Base-by-base conservation (phyloP, 192 early-diverging fungal genomes). In the Coemansia asiatica region DNA sequence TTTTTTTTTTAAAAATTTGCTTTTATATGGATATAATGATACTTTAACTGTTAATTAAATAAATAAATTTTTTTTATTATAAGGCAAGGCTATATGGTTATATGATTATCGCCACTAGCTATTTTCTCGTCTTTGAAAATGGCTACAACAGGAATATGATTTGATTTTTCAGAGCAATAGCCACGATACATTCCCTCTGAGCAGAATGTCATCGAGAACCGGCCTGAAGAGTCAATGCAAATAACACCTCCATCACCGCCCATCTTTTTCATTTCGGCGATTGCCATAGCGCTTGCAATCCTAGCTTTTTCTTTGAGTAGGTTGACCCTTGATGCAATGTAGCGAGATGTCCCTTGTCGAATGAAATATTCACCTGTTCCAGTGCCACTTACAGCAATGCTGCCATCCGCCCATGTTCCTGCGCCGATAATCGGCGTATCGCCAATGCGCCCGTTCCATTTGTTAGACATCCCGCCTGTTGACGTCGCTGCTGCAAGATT, bases 241-340 rank as follows among this genome's bases (percentile, higher is more conserved):
- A 80, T 69, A 18, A 75, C 69, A 6, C 68, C 77, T 2, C 72
- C 72, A 27, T 75, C 72, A n/a, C 68, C 72, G 29, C 68, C 77
- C 26, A 63, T 61, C 5, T 36, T 16, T 38, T 63, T 71, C 67
- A 80, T 71, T 36, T 69, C 72, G 2, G 40, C 29, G 48, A 76
- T 71, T 33, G 56, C 66, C 55, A 55, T 38, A 13, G 21, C 25
- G 56, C 54, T 46, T 38, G 56, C 73, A 13, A 22, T 56, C 15
- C 46, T 61, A 48, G 72, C 23, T 6, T 61, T 21, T 48, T 76
- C 60, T 27, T 61, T 46, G 22, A 78, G n/a, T 36, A 73, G 38
- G 21, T 49, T 12, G 23, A 75, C 23, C 29, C 57, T 58, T 7
- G 62, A 63, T 31, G 75, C 62, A 61, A 70, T 64, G 40, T 71